Evolutionary conservation across 2,329 filamentous ascomycete species (phyloP).

Genomic region (Talaromyces atroroseus): DNA sequence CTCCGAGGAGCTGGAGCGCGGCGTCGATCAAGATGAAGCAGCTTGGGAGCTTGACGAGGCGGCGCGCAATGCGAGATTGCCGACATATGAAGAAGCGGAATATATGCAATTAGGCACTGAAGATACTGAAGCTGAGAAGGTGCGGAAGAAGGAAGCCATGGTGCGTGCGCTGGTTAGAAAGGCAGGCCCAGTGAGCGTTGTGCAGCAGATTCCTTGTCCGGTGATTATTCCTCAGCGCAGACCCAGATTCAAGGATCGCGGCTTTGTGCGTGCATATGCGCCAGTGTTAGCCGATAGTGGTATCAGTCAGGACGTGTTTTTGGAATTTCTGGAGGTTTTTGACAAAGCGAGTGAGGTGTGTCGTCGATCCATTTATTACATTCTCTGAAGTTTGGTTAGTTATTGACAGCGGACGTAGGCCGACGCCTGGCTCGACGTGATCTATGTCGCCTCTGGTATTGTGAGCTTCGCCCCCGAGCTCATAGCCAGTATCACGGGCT

Average conservation of each 20-base stretch:
- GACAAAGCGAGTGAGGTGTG: constrained; percentile 1
- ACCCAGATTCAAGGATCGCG: constrained; percentile 29
- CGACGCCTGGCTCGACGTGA: background rate
- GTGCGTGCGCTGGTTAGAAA: background rate
- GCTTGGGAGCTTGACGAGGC: background rate
- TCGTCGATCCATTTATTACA: background rate
- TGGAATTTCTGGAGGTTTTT: constrained; percentile 33
- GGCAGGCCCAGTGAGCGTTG: background rate
- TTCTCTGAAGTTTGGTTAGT: background rate
- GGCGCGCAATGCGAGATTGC: background rate
- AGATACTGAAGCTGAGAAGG: background rate
- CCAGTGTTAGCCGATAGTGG: constrained; percentile 30
- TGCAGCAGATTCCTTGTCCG: constrained; percentile 24
- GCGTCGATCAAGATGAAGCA: background rate
- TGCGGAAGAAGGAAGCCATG: background rate
- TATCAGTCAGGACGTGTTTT: constrained; percentile 31
- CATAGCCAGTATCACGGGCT: background rate
- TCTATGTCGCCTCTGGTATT: background rate
- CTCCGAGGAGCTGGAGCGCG: background rate
- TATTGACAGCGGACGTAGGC: background rate
- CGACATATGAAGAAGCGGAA: background rate
- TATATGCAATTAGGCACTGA: background rate
- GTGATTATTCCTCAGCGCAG: constrained; percentile 37
- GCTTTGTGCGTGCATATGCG: constrained; percentile 37
- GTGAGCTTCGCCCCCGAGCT: background rate